A percentile compares a stretch with the other conserved stretches of the same genome.
phyloP scores from a whole-genome alignment of 1,284 basidiomycete genomes.

The Ceratobasidium sp. region DNA sequence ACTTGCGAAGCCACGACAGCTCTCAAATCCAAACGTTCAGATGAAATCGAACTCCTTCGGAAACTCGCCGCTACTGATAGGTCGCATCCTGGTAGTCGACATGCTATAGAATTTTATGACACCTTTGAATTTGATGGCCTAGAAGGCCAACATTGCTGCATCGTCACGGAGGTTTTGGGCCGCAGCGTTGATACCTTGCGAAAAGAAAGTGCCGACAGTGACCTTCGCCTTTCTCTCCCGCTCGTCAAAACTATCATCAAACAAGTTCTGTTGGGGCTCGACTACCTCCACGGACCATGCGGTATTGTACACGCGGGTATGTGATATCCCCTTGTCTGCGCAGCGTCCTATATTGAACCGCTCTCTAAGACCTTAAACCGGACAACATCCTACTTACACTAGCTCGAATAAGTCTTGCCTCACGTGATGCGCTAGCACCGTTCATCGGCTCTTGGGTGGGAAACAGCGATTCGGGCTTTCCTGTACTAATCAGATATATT shows the following conservation, averaged over 20 bases:
- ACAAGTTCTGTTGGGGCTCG: slow-evolving; percentile 92
- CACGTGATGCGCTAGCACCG: no score
- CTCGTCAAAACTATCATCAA: slow-evolving; percentile 97
- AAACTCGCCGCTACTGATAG: not conserved
- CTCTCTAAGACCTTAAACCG: no score
- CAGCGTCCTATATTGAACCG: no score
- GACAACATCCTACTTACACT: no score
- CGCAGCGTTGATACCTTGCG: not conserved
- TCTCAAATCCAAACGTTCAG: not conserved
- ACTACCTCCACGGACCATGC: slow-evolving; percentile 97
- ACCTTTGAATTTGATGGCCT: not conserved
- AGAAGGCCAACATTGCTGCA: not conserved
- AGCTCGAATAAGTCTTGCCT: no score
- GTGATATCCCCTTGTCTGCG: no score
- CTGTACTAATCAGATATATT: no score
- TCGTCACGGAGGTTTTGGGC: not conserved
- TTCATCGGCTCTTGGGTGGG: no score
- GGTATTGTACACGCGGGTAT: slow-evolving; percentile 91
- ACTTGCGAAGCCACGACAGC: slow-evolving; percentile 2
- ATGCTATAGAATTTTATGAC: slow-evolving; percentile 2
- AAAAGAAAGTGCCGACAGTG: not conserved
- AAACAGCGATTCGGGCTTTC: no score
- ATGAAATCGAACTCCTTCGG: slow-evolving; percentile 2
- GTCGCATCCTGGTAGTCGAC: not conserved
- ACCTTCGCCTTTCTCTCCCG: slow-evolving; percentile 74